phyloP scores from a whole-genome alignment of 2,329 filamentous ascomycete species.

The Arthrobotrys conoides region DNA sequence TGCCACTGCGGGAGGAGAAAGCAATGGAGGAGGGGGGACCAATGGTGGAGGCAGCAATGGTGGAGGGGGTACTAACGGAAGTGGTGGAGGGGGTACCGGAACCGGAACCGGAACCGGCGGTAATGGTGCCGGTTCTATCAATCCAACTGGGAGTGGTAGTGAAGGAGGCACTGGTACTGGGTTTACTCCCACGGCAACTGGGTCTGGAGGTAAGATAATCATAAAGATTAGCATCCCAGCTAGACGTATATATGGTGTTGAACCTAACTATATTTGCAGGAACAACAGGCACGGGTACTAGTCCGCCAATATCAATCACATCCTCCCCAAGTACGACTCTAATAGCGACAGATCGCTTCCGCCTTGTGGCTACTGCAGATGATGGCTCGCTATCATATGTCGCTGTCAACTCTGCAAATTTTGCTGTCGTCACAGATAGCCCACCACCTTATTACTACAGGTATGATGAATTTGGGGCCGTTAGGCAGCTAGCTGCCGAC shows the following conservation, averaged over 20 bases:
- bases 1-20: not conserved
- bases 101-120: not conserved
- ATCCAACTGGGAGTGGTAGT: not conserved
- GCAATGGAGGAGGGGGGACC: not conserved
- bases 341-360: not conserved
- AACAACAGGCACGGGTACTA: not conserved
- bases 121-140: not conserved
- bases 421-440: constrained; percentile 2
- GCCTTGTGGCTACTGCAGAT: not conserved
- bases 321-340: not conserved
- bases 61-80: not conserved
- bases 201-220: constrained; percentile 1
- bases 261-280: not conserved
- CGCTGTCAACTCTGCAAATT: constrained; percentile 3
- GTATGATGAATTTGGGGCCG: not conserved
- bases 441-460: constrained; percentile 8
- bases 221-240: not conserved
- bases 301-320: not conserved
- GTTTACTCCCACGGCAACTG: not conserved
- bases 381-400: not conserved
- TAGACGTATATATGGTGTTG: no score
- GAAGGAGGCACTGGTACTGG: not conserved
- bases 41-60: not conserved
- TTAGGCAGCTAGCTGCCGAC: not conserved
- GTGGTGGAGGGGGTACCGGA: not conserved